phyloP scores from a whole-genome alignment of 805 yeast species.

The Candida suzukii region DNA sequence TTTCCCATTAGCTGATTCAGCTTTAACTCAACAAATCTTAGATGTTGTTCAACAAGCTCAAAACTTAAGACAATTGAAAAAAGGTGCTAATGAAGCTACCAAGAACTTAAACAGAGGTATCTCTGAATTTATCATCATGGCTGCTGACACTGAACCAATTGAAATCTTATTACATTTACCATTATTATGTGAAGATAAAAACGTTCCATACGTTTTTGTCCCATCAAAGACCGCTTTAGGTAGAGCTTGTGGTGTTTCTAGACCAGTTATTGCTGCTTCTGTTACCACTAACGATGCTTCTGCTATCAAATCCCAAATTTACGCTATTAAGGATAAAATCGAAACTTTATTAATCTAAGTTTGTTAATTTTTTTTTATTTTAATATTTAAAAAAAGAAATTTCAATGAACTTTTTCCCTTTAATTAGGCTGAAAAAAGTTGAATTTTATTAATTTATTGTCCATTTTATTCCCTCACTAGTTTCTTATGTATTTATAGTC shows the following conservation, averaged over 20 bases:
- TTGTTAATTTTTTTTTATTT: no score
- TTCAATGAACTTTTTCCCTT: no score
- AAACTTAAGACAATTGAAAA: conserved; percentile 95
- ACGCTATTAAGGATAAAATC: conserved; percentile 96
- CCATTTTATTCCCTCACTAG: no score
- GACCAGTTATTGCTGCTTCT: conserved; percentile 98
- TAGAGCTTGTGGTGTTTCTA: conserved; percentile 99
- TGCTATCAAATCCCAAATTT: conserved; percentile 94
- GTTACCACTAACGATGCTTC: conserved; percentile 98
- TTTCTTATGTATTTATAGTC: no score
- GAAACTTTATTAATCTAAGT: conserved; percentile 87
- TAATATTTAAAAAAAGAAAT: no score
- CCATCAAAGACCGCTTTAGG: conserved; percentile 98
- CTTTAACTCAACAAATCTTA: conserved; percentile 90
- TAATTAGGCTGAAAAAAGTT: no score
- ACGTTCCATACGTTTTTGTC: conserved; percentile 98
- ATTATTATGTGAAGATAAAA: conserved; percentile 96
- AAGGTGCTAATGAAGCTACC: conserved; percentile 99
- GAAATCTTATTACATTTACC: conserved; percentile 98
- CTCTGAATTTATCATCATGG: conserved; percentile 98
- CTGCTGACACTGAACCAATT: conserved; percentile 99
- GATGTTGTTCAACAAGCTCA: conserved; percentile 98
- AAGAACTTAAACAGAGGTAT: conserved; percentile 99
- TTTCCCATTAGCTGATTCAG: conserved; percentile 97
- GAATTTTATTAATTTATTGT: no score